Evolutionary conservation across 176 grass and related monocot species (phyloP).

Genomic region (Oryza coarctata): DNA sequence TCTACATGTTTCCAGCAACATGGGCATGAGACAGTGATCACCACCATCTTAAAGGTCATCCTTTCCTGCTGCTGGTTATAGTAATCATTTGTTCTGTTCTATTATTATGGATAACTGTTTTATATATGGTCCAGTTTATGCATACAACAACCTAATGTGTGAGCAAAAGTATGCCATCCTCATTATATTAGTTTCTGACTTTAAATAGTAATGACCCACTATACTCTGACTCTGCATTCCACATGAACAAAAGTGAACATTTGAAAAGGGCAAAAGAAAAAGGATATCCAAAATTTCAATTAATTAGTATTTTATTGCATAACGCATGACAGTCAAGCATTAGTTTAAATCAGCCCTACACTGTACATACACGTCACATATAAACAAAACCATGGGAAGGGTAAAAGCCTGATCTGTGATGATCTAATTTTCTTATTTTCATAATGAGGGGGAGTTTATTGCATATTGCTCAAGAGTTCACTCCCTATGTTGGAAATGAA

Average conservation of each 20-base stretch:
- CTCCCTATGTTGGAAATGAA: neutral
- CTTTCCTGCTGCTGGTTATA: neutral
- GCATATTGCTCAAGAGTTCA: neutral
- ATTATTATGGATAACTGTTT: neutral
- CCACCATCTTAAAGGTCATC: neutral
- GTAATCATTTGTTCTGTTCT: neutral
- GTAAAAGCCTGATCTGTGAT: neutral
- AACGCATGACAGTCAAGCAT: neutral
- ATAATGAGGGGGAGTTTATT: neutral
- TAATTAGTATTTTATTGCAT: neutral
- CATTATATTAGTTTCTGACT: neutral
- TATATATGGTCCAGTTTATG: neutral
- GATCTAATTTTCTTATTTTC: neutral
- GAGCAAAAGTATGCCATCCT: slow-evolving; percentile 20
- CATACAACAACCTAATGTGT: neutral
- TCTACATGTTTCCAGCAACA: slow-evolving; percentile 9
- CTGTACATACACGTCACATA: neutral
- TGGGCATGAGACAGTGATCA: neutral
- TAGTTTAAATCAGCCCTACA: neutral
- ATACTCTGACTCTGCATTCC: neutral
- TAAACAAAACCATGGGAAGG: neutral
- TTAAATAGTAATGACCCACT: neutral
- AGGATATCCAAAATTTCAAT: neutral
- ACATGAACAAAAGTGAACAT: neutral
- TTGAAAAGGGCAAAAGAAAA: neutral